These are phyloP conservation scores for Rhizopogon roseolus DNA, from an alignment of 768 basidiomycete species.

Conservation along the genomic window DNA sequence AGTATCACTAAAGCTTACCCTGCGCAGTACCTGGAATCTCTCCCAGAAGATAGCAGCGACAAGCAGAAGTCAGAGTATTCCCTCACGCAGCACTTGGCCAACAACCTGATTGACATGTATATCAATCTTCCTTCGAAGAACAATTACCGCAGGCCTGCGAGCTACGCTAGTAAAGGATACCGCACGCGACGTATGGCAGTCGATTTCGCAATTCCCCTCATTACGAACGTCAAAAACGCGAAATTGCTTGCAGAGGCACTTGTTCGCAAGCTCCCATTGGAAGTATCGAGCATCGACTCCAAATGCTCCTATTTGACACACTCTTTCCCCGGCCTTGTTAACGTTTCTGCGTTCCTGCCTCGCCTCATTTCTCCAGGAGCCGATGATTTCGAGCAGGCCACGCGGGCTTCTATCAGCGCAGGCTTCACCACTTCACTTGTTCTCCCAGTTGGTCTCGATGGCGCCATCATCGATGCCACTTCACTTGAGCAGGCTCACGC, in stretches of 20 bases:
- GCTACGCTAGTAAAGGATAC: conserved; percentile 96
- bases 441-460: conserved; percentile 62
- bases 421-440: conserved; percentile 88
- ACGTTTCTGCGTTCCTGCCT: conserved; percentile 84
- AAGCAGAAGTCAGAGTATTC: conserved; percentile 97
- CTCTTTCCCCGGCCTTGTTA: conserved; percentile 88
- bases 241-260: conserved; percentile 94
- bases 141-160: conserved; percentile 93
- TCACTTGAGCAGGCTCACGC: conserved; percentile 66
- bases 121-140: conserved; percentile 99
- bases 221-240: conserved; percentile 98
- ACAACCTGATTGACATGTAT: conserved; percentile 98
- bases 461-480: conserved; percentile 59
- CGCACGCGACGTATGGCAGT: conserved; percentile 97
- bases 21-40: conserved; percentile 79
- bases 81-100: conserved; percentile 91
- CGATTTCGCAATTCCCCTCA: conserved; percentile 94
- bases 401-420: conserved; percentile 78
- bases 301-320: conserved; percentile 92
- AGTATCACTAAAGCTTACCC: not conserved
- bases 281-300: conserved; percentile 87
- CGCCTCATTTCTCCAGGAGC: conserved; percentile 40
- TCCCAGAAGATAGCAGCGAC: conserved; percentile 68
- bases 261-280: conserved; percentile 83
- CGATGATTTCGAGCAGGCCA: conserved; percentile 59